phyloP scores from a whole-genome alignment of 352 stramenopile species.

The Globisporangium abappressorium region DNA sequence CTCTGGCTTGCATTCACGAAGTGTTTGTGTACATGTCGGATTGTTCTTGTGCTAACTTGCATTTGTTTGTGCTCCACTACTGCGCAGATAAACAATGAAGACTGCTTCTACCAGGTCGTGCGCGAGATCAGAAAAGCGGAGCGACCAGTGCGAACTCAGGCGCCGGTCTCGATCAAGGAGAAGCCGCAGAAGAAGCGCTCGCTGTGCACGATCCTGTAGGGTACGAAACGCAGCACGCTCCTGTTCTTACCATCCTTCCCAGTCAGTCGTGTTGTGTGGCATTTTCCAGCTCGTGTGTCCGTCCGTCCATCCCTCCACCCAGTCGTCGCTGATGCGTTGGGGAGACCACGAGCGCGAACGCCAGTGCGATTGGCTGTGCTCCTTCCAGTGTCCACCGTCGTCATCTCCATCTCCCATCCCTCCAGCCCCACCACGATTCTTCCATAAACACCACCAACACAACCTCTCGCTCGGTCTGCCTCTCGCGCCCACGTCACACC shows the following conservation, averaged over 20 bases:
- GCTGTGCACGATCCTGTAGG: slow-evolving; percentile 48
- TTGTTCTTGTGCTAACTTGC: not conserved
- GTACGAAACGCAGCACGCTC: not conserved
- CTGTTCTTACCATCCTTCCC: not conserved
- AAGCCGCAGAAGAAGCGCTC: slow-evolving; percentile 61
- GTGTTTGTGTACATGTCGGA: too few species aligned
- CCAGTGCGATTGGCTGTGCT: not conserved
- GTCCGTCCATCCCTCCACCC: not conserved
- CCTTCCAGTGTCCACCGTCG: not conserved
- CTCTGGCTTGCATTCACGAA: not conserved
- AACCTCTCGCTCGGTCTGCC: not conserved
- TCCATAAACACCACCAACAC: not conserved
- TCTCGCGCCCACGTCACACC: not conserved
- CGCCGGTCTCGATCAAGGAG: slow-evolving; percentile 35
- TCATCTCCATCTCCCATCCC: not conserved
- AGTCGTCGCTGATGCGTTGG: not conserved
- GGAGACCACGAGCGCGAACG: not conserved
- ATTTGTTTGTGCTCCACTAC: not conserved
- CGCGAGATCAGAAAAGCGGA: slow-evolving; percentile 84
- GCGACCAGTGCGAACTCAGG: slow-evolving; percentile 47
- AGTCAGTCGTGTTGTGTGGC: not conserved
- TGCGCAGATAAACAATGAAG: slow-evolving; percentile 81
- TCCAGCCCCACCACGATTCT: not conserved
- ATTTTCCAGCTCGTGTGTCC: not conserved
- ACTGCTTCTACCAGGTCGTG: slow-evolving; percentile 89